A percentile compares a stretch with the other conserved stretches of the same genome.
These are phyloP conservation scores for Francoa sonchifolia DNA, from an alignment of 441 rosid species.

Conservation along the genomic window DNA sequence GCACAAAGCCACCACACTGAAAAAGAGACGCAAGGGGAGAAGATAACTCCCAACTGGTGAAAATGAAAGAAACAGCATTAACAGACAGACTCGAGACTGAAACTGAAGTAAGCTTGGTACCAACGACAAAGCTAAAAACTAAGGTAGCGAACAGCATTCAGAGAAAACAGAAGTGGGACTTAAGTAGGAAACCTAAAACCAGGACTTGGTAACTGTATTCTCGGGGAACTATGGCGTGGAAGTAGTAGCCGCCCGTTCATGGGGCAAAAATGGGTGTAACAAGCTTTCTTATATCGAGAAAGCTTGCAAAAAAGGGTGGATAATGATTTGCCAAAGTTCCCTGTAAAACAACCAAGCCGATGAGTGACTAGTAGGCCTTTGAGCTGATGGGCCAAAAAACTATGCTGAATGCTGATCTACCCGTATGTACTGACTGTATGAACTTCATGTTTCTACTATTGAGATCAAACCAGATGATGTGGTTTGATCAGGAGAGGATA, in stretches of 20 bases:
- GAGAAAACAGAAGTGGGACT: slow-evolving; percentile 13
- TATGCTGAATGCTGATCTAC: slow-evolving; percentile 26
- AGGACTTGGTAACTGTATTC: slow-evolving; percentile 30
- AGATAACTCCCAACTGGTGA: too few species aligned
- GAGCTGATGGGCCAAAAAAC: slow-evolving; percentile 63
- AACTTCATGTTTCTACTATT: slow-evolving; percentile 9
- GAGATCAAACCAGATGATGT: slow-evolving; percentile 2
- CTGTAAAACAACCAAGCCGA: slow-evolving; percentile 30
- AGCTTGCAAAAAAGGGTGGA: slow-evolving; percentile 29
- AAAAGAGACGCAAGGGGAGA: too few species aligned
- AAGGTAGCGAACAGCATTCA: slow-evolving; percentile 12
- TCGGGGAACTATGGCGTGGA: slow-evolving; percentile 28
- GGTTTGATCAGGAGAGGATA: slow-evolving; percentile 42
- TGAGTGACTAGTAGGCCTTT: slow-evolving; percentile 23
- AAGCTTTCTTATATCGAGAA: slow-evolving; percentile 20
- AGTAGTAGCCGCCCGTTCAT: slow-evolving; percentile 16
- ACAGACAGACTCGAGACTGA: slow-evolving; percentile 16
- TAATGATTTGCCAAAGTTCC: slow-evolving; percentile 25
- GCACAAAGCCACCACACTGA: too few species aligned
- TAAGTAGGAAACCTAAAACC: slow-evolving; percentile 15
- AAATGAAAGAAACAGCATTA: too few species aligned
- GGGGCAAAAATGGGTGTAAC: slow-evolving; percentile 24
- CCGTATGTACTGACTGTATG: slow-evolving; percentile 11
- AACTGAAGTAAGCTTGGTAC: slow-evolving; percentile 13
- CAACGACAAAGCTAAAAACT: slow-evolving; percentile 15